Evolutionary conservation across 169 alveolate species (phyloP), one percentile per base, ranked within the genome.

Genomic region (Cystoisospora suis): DNA sequence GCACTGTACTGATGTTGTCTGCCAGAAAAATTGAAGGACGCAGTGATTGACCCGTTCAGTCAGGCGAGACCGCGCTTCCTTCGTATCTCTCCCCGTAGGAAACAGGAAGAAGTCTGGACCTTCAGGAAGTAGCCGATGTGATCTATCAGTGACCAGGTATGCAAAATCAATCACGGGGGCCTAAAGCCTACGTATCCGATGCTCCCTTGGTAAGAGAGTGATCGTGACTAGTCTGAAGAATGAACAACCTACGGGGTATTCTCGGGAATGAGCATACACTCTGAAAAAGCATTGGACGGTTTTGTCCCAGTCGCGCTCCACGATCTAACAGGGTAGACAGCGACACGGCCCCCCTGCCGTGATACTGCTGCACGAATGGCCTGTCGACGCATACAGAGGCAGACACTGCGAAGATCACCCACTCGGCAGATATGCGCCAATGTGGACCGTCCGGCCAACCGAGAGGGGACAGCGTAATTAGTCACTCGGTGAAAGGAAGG

Each of bases 271-370:
- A 94, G 94, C n/a, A 95, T 56, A 87, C 97, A 95, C 80, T 94
- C 96, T 47, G 92, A 93, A 83, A 93, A 94, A 4, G 94, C 94
- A 70, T 58, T 75, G 47, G 56, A 44, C 42, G 91, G 90, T 49
- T 86, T 94, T 32, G 58, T 3, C 34, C 81, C 42, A 42, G 94
- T 87, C 34, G 75, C 81, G 70, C 85, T 61, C 81, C 95, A 42
- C 42, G 79, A 87, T 88, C 88, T 94, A 40, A 95, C 97, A 7
- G 96, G 97, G 49, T 83, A 95, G 42, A 95, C 89, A 38, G 96
- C 93, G 47, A 95, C 86, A 6, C 90, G 90, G 46, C 91, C 45
- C 32, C 95, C 95, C 15, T 90, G 91, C 23, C 91, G 86, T 79
- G 92, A 92, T 20, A 94, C 93, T 2, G 97, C 97, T 36, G 58